Conservation (phyloP, 2,329 filamentous ascomycete genomes). For the Beauveria caledonica region DNA sequence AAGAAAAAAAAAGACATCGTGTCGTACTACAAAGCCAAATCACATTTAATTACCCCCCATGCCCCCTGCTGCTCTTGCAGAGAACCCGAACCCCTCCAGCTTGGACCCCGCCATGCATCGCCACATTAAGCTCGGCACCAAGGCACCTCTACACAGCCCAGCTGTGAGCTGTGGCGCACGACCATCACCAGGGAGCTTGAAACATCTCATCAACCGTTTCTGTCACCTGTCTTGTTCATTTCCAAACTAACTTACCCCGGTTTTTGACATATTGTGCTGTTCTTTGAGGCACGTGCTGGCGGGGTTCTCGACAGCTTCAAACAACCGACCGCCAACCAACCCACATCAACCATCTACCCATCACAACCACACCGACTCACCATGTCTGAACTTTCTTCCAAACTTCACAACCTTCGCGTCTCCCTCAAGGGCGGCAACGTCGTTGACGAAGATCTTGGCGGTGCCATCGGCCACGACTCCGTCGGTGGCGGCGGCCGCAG, state of each 20-base stretch:
- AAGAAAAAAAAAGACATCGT: background rate
- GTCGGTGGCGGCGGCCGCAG: constrained; percentile 54
- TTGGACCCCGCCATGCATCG: constrained; percentile 1
- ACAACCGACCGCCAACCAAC: background rate
- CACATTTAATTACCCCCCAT: too few species aligned
- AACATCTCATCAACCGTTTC: too few species aligned
- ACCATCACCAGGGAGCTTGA: background rate
- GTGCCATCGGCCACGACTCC: constrained; percentile 39
- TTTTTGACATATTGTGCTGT: background rate
- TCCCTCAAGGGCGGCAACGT: constrained; percentile 25
- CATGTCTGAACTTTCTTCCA: constrained; percentile 15
- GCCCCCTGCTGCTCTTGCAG: too few species aligned
- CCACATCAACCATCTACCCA: background rate
- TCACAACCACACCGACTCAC: background rate
- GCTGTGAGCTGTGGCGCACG: background rate
- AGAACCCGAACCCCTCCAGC: background rate
- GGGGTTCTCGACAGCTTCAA: background rate
- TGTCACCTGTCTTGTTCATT: background rate
- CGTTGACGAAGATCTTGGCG: constrained; percentile 45
- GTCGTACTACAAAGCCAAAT: background rate
- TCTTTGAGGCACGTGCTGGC: background rate
- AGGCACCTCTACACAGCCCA: background rate
- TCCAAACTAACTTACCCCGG: background rate
- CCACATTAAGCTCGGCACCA: constrained; percentile 2
- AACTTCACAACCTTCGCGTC: constrained; percentile 12